Base-by-base conservation (phyloP, 164 flowering plant species). In the Vitis cinerea region DNA sequence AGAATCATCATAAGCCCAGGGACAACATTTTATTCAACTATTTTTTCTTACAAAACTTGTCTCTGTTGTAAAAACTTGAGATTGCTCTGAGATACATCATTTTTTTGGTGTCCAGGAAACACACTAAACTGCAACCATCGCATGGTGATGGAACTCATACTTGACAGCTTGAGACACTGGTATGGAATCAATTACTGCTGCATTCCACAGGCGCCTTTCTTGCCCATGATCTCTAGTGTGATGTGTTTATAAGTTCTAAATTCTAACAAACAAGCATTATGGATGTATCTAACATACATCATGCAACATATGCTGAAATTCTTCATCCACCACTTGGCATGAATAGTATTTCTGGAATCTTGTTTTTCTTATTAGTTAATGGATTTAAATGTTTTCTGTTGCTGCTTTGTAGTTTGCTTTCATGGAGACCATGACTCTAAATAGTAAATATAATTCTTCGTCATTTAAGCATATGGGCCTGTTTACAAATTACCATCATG, bases 131-230 rank as follows among this genome's bases (percentile, higher is more conserved):
- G 99, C 78, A 95, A 95, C 74, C 97, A 93, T 82, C 98, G 97
- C 59, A 93, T 91, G 68, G 99, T 95, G 74, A 93, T 91, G 98
- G 98, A 93, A 59, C 90, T 91, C 59, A 82, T 93, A 76, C 91
- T 95, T 52, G 97, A 91, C 78, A 95, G 98, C 88, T 83, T 95
- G 79, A 88, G 97, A 75, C 94, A 95, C 82, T 95, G 99, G 99
- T 95, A 90, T 52, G 81, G 53, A 68, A 11, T 13, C 19, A 37
- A 53, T 53, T 58, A 54, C 12, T 11, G 50, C 12, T 51, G 10
- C 15, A 2, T 66, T n/a, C 15, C 14, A 66, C 52, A 50, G 27
- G 4, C 10, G 8, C 27, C 14, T 53, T 49, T 69, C 17, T 59
- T 23, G 17, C 55, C 27, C 16, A 54, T 8, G 10, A 52, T 53